Conservation (phyloP, 169 alveolate genomes). For the Plasmodium berghei region DNA sequence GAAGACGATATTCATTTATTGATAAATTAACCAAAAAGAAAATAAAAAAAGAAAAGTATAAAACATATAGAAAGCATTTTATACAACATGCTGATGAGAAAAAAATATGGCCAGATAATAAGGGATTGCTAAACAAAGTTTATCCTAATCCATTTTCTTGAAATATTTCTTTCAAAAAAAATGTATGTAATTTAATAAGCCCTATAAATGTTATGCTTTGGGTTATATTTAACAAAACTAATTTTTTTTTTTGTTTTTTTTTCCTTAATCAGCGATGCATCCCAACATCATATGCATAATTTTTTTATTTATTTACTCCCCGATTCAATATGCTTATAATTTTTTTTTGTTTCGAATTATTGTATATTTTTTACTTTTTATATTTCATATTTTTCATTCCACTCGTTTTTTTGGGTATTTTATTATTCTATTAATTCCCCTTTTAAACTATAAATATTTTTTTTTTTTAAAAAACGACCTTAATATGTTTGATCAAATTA, state of each 20-base stretch:
- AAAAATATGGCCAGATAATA: constrained; percentile 86
- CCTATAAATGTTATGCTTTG: too few species aligned
- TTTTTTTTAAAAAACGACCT: too few species aligned
- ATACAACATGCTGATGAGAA: constrained; percentile 85
- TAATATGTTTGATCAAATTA: too few species aligned
- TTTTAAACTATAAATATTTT: too few species aligned
- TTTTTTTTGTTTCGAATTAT: too few species aligned
- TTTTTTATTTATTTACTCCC: background rate
- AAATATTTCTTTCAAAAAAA: constrained; percentile 1
- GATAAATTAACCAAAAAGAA: constrained; percentile 84
- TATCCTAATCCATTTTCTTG: constrained; percentile 81
- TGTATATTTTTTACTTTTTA: too few species aligned
- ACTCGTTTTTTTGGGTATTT: too few species aligned
- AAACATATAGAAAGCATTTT: constrained; percentile 84
- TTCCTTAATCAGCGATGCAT: too few species aligned
- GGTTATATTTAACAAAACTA: background rate
- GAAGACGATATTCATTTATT: constrained; percentile 83
- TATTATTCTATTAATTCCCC: too few species aligned
- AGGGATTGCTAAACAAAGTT: constrained; percentile 82
- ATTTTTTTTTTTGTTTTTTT: background rate
- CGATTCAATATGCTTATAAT: too few species aligned
- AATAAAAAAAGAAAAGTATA: constrained; percentile 80
- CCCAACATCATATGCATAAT: background rate
- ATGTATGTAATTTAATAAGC: background rate
- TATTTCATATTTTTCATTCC: too few species aligned